Conservation (phyloP, 2,329 filamentous ascomycete genomes). For the Pseudogymnoascus pannorum region DNA sequence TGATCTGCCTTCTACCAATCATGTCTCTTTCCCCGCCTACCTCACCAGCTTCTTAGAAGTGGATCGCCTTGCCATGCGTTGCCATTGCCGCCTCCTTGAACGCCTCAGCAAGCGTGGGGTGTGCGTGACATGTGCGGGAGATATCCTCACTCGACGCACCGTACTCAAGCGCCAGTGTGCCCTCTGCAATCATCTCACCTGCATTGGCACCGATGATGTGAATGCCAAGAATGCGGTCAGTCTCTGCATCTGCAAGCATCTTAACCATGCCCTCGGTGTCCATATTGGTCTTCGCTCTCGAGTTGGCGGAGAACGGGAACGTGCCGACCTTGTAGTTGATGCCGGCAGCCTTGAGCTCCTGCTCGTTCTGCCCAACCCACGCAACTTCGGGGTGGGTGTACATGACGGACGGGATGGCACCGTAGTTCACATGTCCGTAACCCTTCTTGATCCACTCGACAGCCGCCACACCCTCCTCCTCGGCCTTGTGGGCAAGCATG, state of each 20-base stretch:
- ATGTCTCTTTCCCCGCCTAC: background rate
- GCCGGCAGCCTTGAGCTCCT: constrained; percentile 83
- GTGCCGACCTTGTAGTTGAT: constrained; percentile 88
- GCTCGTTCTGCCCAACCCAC: constrained; percentile 97
- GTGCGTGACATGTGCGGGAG: constrained; percentile 89
- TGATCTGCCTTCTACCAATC: background rate
- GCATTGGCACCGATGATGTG: constrained; percentile 96
- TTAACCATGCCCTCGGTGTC: constrained; percentile 96
- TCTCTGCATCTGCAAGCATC: constrained; percentile 93
- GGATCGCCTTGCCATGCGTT: constrained; percentile 90
- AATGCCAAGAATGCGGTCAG: constrained; percentile 87
- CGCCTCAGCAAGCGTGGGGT: constrained; percentile 91
- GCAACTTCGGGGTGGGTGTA: constrained; percentile 98
- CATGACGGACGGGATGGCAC: constrained; percentile 96
- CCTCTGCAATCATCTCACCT: constrained; percentile 99
- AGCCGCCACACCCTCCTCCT: constrained; percentile 92
- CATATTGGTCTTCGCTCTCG: constrained; percentile 95
- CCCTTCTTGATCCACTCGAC: constrained; percentile 98
- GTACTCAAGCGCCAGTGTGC: constrained; percentile 89
- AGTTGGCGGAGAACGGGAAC: constrained; percentile 98
- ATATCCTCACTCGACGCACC: constrained; percentile 93
- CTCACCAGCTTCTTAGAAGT: constrained; percentile 56
- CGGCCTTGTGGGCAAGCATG: constrained; percentile 99
- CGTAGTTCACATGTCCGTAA: constrained; percentile 98
- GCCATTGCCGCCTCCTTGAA: constrained; percentile 99